Evolutionary conservation across 106 monocot species (phyloP), one percentile per base, ranked within the genome.

Genomic region (Acorus calamus): DNA sequence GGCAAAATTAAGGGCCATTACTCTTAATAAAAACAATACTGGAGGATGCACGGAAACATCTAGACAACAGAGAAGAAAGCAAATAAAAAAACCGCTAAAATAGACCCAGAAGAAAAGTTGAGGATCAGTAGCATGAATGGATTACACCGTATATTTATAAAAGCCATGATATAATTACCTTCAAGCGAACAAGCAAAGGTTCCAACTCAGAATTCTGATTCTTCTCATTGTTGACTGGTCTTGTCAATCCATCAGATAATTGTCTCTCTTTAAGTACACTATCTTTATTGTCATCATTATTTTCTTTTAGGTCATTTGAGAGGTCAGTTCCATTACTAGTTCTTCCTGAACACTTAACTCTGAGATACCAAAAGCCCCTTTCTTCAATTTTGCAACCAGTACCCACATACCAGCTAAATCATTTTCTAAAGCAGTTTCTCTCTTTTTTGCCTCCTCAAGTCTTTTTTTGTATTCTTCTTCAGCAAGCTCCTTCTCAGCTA

Each of bases 401-500:
- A 98, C 88, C 98, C 98, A 98, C 98, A 98, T 98, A 48, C 85
- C 82, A 7, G 98, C 91, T 44, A 98, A 73, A 72, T 98, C 98
- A 75, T 92, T 88, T 72, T 98, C 98, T 44, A 98, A 73, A 14
- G 85, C 48, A 8, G 74, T 10, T 70, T 98, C 98, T 64, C 91
- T 80, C 65, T 81, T 88, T 69, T 80, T 88, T 53, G 85, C 80
- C 6, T 92, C 98, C 43, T 88, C 88, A 62, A 79, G 78, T 75
- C 77, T 91, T 52, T 68, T 69, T 67, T 78, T 85, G 68, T 92
- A 81, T 67, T 92, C 98, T 44, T 88, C 91, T 69, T 98, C 88
- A 13, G 80, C 50, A 50, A 69, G 52, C 53, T 83, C 85, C 49
- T 87, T 94, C 72, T 94, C 89, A 59, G 73, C 66, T 70, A 94